A percentile compares a stretch with the other conserved stretches of the same genome.
phyloP scores from a whole-genome alignment of 1,139 yeast genomes.

The Kodamaea alishanica region DNA sequence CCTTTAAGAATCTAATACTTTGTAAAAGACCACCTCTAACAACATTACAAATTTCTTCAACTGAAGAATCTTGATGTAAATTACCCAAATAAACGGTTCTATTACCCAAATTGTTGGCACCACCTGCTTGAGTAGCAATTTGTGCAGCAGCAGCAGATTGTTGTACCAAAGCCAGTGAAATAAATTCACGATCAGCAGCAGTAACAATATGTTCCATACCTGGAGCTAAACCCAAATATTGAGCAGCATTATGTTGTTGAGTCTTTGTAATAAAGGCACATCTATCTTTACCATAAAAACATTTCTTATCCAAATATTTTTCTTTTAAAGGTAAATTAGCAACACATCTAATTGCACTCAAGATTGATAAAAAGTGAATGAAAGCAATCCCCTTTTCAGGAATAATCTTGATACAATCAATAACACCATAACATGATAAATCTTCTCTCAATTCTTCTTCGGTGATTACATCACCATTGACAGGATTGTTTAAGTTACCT shows the following conservation, averaged over 20 bases:
- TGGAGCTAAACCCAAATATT: slow-evolving; percentile 85
- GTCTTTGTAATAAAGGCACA: slow-evolving; percentile 83
- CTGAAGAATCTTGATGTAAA: slow-evolving; percentile 77
- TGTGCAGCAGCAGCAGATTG: slow-evolving; percentile 72
- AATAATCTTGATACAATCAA: slow-evolving; percentile 55
- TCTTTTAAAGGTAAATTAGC: slow-evolving; percentile 53
- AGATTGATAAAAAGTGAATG: slow-evolving; percentile 55
- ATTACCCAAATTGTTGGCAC: slow-evolving; percentile 79
- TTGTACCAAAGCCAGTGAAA: slow-evolving; percentile 57
- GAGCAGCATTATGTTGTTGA: slow-evolving; percentile 96
- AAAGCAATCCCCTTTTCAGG: slow-evolving; percentile 61
- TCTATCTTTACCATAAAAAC: slow-evolving; percentile 61
- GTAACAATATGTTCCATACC: slow-evolving; percentile 83
- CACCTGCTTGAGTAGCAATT: slow-evolving; percentile 71
- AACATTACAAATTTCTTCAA: slow-evolving; percentile 90
- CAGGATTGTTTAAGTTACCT: slow-evolving; percentile 60
- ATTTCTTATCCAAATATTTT: slow-evolving; percentile 53
- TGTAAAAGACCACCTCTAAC: slow-evolving; percentile 91
- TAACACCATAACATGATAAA: slow-evolving; percentile 49
- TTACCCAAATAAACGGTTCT: slow-evolving; percentile 90
- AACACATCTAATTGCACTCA: slow-evolving; percentile 58
- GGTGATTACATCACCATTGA: slow-evolving; percentile 46
- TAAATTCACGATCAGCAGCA: slow-evolving; percentile 71
- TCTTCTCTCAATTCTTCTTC: slow-evolving; percentile 55
- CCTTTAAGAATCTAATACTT: slow-evolving; percentile 65